phyloP scores from a whole-genome alignment of 2,329 filamentous ascomycete genomes.

The Penicillium italicum region DNA sequence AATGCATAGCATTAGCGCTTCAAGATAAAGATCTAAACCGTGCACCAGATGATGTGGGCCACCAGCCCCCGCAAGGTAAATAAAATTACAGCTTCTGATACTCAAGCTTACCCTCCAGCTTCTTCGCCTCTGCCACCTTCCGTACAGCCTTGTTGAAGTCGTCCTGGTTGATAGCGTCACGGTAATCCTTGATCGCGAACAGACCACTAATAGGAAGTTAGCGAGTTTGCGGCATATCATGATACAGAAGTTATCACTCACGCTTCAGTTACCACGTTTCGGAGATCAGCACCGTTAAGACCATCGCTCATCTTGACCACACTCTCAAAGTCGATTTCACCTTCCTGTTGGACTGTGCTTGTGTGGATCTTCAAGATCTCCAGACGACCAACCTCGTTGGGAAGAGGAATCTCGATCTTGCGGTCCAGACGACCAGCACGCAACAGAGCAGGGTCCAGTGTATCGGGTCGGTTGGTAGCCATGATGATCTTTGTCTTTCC shows the following conservation, averaged over 20 bases:
- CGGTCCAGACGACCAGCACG: slow-evolving; percentile 90
- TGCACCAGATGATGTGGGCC: slow-evolving; percentile 7
- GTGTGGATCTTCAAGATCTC: slow-evolving; percentile 99
- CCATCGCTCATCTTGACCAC: slow-evolving; percentile 99
- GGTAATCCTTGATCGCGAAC: slow-evolving; percentile 97
- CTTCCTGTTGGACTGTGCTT: slow-evolving; percentile 78
- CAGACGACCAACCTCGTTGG: slow-evolving; percentile 91
- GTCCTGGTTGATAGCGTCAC: slow-evolving; percentile 94
- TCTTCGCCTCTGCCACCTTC: slow-evolving; percentile 97
- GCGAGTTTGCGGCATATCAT: background rate
- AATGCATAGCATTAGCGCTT: slow-evolving; percentile 16
- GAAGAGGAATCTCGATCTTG: slow-evolving; percentile 96
- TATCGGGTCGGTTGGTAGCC: slow-evolving; percentile 96
- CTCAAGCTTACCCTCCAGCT: slow-evolving; percentile 95
- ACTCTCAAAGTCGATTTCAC: slow-evolving; percentile 97
- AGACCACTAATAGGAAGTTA: slow-evolving; percentile 61
- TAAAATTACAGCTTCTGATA: slow-evolving; percentile 69
- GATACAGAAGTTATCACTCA: slow-evolving; percentile 53
- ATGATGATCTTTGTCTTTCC: slow-evolving; percentile 99
- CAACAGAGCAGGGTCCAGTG: slow-evolving; percentile 86
- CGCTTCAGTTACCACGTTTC: slow-evolving; percentile 98
- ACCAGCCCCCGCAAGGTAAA: slow-evolving; percentile 14
- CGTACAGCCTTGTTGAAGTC: slow-evolving; percentile 99
- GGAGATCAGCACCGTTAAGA: slow-evolving; percentile 92
- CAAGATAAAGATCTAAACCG: slow-evolving; percentile 9